phyloP scores from a whole-genome alignment of 2,329 filamentous ascomycete genomes.

The Pseudocercospora eumusae region DNA sequence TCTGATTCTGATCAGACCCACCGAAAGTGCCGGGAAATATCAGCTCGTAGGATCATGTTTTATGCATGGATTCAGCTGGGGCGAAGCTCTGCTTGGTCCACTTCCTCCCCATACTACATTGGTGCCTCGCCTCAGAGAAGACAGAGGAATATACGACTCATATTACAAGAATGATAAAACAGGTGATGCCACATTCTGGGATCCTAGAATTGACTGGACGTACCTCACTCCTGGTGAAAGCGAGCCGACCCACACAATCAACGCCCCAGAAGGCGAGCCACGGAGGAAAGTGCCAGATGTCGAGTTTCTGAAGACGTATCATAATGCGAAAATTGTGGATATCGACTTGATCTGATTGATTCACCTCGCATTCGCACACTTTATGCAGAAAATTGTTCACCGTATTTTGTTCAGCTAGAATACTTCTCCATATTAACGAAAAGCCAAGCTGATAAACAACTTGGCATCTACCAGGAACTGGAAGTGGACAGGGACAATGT shows the following conservation, averaged over 20 bases:
- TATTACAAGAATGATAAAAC: slow-evolving; percentile 6
- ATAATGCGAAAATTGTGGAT: slow-evolving; percentile 8
- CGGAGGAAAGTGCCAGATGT: slow-evolving; percentile 13
- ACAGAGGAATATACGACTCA: neutral
- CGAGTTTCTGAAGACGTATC: slow-evolving; percentile 6
- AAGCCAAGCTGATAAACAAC: slow-evolving; percentile 3
- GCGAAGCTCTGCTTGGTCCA: slow-evolving; percentile 19
- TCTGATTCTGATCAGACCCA: slow-evolving; percentile 2
- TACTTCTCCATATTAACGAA: too few relatives aligned
- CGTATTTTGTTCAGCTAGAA: too few relatives aligned
- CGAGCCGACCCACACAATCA: slow-evolving; percentile 12
- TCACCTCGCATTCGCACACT: neutral
- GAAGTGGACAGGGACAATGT: neutral
- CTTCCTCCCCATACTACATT: slow-evolving; percentile 4
- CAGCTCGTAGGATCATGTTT: slow-evolving; percentile 18
- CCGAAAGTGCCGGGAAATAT: neutral
- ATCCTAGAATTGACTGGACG: slow-evolving; percentile 20
- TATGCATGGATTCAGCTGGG: slow-evolving; percentile 17
- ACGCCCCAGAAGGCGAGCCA: slow-evolving; percentile 11
- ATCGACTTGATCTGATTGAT: slow-evolving; percentile 7
- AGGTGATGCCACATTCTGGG: slow-evolving; percentile 13
- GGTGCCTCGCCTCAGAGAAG: slow-evolving; percentile 2
- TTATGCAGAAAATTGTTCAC: too few relatives aligned
- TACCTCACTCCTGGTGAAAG: neutral
- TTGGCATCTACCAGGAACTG: neutral